These are phyloP conservation scores for Abortiporus biennis DNA, from an alignment of 1,284 basidiomycete genomes.

Conservation along the genomic window DNA sequence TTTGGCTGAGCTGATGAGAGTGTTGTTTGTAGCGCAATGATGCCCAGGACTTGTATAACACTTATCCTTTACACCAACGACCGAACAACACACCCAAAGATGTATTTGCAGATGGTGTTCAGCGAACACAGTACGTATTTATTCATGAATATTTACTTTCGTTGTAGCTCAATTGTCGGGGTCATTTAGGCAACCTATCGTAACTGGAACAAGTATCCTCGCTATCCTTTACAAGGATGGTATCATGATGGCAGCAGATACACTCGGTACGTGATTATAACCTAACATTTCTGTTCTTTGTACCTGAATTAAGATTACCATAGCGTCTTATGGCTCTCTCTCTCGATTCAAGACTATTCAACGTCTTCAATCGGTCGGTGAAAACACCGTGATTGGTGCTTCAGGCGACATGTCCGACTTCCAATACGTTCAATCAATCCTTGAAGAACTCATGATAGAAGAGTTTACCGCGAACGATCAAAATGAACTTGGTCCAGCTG, in stretches of 20 bases:
- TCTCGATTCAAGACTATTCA: slow-evolving; percentile 95
- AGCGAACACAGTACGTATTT: slow-evolving; percentile 68
- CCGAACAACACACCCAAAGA: slow-evolving; percentile 46
- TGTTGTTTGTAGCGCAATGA: slow-evolving; percentile 58
- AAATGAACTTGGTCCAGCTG: slow-evolving; percentile 79
- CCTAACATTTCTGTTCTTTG: slow-evolving; percentile 3
- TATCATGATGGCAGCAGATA: slow-evolving; percentile 99
- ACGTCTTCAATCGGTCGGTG: slow-evolving; percentile 82
- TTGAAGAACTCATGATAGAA: slow-evolving; percentile 70
- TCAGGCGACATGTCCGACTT: slow-evolving; percentile 98
- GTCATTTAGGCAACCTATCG: slow-evolving; percentile 77
- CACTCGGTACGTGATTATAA: slow-evolving; percentile 77
- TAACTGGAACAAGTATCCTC: slow-evolving; percentile 94
- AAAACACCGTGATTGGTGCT: slow-evolving; percentile 84
- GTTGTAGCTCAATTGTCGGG: slow-evolving; percentile 7
- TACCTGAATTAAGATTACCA: neutral
- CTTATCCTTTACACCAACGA: slow-evolving; percentile 64
- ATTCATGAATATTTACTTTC: neutral
- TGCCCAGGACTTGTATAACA: slow-evolving; percentile 63
- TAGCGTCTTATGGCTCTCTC: slow-evolving; percentile 96
- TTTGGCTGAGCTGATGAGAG: slow-evolving; percentile 5
- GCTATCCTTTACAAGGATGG: slow-evolving; percentile 95
- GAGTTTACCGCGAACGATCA: slow-evolving; percentile 83
- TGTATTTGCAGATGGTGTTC: slow-evolving; percentile 57
- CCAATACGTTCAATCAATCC: slow-evolving; percentile 83